Evolutionary conservation across 495 filamentous ascomycete species (phyloP), one percentile per base, ranked within the genome.

Genomic region (Neurospora sp.): DNA sequence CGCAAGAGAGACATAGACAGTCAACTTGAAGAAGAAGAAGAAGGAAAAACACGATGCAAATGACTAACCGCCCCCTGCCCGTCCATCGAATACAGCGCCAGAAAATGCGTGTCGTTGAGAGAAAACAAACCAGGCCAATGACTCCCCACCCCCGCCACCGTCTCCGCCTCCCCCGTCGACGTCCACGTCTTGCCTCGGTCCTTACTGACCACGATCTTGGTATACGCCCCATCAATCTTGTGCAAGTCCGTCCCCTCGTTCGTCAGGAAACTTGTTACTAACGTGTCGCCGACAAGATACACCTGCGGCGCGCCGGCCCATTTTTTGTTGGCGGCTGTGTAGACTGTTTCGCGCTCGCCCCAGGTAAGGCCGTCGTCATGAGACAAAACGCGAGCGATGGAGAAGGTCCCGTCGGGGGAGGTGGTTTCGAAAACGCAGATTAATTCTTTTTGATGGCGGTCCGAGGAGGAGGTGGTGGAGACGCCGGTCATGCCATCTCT

Each of bases 181-280:
- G 37, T 77, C 76, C 76, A 77, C 0, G 38, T 71, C 1, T 2
- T 42, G 0, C 72, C 76, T 0, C 37, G 62, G 5, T 76, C 59
- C 0, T 39, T 14, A 1, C 70, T 72, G 0, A 59, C 62, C 3
- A 77, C 69, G 0, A 77, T 5, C 39, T 76, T 77, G 75, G 81
- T 77, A 62, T 75, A 71, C 5, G 70, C 75, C 18, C 76, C 79
- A 42, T 81, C 79, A 62, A 79, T 71, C 5, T 71, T 40, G 0
- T 35, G 75, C 74, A 69, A 72, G 0, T 62, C 54, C 23, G 73
- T 73, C 70, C 89, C 87, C 73, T 91, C 89, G 74, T 91, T 86
- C 1, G 89, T 91, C 86, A 89, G 88, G 76, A 91, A 91, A 40
- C 86, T 86, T 0, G 83, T 83, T 3, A 87, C 88, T 70, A 92